phyloP scores from a whole-genome alignment of 495 filamentous ascomycete species.

The Saxophila tyrrhenica region DNA sequence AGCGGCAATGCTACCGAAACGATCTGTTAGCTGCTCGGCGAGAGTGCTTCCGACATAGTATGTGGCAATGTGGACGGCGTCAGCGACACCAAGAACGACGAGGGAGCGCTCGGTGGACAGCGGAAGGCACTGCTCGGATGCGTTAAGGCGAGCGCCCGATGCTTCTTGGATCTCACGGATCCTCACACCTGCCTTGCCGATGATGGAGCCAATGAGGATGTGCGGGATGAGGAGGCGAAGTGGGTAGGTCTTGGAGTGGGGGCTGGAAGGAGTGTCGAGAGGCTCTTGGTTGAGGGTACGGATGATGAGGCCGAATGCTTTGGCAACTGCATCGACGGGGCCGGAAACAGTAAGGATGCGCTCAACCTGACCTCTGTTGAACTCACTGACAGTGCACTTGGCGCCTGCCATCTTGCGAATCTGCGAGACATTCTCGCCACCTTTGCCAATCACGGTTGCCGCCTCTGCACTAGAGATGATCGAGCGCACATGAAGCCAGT shows the following conservation, averaged over 20 bases:
- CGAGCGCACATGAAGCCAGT: conserved; percentile 92
- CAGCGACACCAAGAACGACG: conserved; percentile 46
- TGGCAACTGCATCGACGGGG: conserved; percentile 87
- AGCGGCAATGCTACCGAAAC: conserved; percentile 89
- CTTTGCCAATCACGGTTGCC: conserved; percentile 95
- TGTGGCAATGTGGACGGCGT: conserved; percentile 91
- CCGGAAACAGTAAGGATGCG: conserved; percentile 95
- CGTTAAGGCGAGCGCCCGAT: conserved; percentile 90
- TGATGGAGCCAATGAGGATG: conserved; percentile 95
- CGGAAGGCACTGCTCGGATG: conserved; percentile 86
- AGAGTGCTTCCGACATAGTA: conserved; percentile 97
- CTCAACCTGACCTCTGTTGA: conserved; percentile 90
- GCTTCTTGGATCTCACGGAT: conserved; percentile 98
- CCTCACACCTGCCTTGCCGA: conserved; percentile 86
- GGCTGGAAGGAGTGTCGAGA: conserved; percentile 69
- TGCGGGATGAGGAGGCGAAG: conserved; percentile 91
- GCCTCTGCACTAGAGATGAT: conserved; percentile 95
- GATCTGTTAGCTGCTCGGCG: conserved; percentile 88
- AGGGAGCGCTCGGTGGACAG: conserved; percentile 91
- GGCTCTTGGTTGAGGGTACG: conserved; percentile 95
- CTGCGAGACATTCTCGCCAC: conserved; percentile 93
- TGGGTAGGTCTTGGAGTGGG: conserved; percentile 93
- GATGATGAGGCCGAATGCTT: conserved; percentile 97
- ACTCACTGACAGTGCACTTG: conserved; percentile 98
- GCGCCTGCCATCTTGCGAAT: conserved; percentile 85